Conservation (phyloP, 164 flowering plant species). For the Cinnamomum micranthum region DNA sequence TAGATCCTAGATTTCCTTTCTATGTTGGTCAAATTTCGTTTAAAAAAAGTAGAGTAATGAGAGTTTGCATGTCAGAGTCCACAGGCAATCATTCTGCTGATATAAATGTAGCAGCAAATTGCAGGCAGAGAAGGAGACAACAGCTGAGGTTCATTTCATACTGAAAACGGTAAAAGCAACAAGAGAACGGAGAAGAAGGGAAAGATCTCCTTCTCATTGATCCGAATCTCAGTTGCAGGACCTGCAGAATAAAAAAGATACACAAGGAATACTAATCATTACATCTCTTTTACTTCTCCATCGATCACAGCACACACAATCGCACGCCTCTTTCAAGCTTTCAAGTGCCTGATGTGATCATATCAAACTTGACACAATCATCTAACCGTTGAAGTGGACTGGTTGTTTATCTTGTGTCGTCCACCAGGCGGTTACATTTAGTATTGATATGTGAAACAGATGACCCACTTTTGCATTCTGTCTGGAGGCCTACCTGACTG, state of each 20-base stretch:
- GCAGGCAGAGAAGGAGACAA: slow-evolving; percentile 1
- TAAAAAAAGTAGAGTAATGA: no score
- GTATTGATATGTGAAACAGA: no score
- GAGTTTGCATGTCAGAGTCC: neutral
- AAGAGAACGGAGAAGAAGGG: neutral
- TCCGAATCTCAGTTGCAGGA: slow-evolving; percentile 4
- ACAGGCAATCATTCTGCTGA: neutral
- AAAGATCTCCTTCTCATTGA: slow-evolving; percentile 5
- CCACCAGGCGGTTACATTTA: no score
- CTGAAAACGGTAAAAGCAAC: neutral
- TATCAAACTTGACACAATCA: neutral
- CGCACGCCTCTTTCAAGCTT: neutral
- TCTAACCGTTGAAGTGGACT: neutral
- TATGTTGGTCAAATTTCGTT: no score
- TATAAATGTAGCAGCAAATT: neutral
- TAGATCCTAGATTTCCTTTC: no score
- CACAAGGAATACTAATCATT: neutral
- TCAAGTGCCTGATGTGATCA: no score
- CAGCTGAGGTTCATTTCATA: neutral
- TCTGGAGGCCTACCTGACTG: no score
- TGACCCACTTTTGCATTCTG: no score
- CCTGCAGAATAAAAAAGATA: neutral
- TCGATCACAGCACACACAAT: neutral
- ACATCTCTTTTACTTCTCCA: neutral
- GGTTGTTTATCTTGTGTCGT: neutral